Evolutionary conservation across 2,329 filamentous ascomycete genomes (phyloP), one percentile per base, ranked within the genome.

Genomic region (Nemania abortiva): DNA sequence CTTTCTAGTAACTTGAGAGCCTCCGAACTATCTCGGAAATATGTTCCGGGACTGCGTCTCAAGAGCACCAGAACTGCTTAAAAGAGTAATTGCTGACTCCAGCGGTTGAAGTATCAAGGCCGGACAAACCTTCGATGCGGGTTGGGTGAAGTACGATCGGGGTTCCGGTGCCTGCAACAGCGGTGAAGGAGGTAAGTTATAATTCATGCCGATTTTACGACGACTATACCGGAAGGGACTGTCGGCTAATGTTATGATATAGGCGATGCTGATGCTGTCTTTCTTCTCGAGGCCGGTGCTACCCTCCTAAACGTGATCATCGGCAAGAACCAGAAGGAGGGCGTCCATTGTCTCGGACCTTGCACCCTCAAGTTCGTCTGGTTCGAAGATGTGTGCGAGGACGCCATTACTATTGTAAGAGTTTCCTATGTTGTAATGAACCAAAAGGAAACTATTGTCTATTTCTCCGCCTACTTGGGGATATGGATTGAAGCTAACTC

Each of bases 321-420:
- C 39, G 81, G 81, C 45, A 67, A 77, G 10, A 79, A 82, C 67
- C 81, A 82, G 72, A 75, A 77, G 52, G 81, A 82, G 71, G 81
- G 80, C 65, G 76, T 82, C 34, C 70, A 82, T 72, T 82, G 80
- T 71, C 60, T 74, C 53, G 80, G 80, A 20, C 24, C 66, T n/a
- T 76, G 74, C 47, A 76, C 73, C n/a, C 70, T 76, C 6, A 59
- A 69, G 58, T 79, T 79, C 59, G 79, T 80, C 50, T 81, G 79
- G 79, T 80, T 78, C 74, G 70, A 73, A 45, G 75, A 73, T 22
- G 78, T 80, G 31, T 83, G 82, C 70, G 81, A 83, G 70, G 82
- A 82, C 66, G 69, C 66, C 18, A 66, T 65, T 18, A 66, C 47
- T 11, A 62, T 63, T n/a, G 58, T 70, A 59, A 59, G 63, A 15